Evolutionary conservation across 768 basidiomycete genomes (phyloP).

Genomic region (Calocera viscosa): DNA sequence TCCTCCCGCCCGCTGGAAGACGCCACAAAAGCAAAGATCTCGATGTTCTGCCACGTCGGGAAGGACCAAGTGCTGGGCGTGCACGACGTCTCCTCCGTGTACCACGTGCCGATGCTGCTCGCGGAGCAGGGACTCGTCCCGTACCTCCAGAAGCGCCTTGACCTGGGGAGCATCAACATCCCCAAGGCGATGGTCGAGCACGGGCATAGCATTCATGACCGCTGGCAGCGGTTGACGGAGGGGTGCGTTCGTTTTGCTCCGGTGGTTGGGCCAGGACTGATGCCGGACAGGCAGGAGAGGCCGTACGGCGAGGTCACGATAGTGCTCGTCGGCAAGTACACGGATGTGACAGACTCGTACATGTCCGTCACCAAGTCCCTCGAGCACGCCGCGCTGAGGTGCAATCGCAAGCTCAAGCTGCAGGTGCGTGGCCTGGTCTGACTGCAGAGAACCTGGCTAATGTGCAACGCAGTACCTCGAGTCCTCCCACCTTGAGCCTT

Average conservation of each 20-base stretch:
- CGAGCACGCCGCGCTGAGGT: conserved; percentile 91
- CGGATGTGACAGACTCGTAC: conserved; percentile 91
- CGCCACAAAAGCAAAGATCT: conserved; percentile 87
- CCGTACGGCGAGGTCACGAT: conserved; percentile 80
- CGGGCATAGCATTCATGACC: conserved; percentile 51
- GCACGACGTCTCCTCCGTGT: conserved; percentile 91
- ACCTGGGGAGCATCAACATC: conserved; percentile 47
- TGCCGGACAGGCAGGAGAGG: conserved; percentile 96
- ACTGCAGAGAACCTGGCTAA: not conserved
- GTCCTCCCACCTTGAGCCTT: conserved; percentile 77
- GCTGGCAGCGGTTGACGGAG: conserved; percentile 75
- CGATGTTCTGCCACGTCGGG: conserved; percentile 97
- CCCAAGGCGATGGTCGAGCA: conserved; percentile 43
- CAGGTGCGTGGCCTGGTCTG: conserved; percentile 39
- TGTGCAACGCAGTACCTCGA: conserved; percentile 70
- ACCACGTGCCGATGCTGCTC: conserved; percentile 89
- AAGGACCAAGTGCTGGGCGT: conserved; percentile 80
- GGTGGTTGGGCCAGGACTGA: too few relatives aligned
- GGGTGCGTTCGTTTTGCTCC: too few relatives aligned
- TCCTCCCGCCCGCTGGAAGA: conserved; percentile 68
- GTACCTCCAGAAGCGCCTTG: conserved; percentile 72
- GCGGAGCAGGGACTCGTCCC: conserved; percentile 84
- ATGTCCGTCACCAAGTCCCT: conserved; percentile 96
- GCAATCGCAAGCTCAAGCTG: conserved; percentile 68
- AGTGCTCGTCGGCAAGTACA: conserved; percentile 94